A percentile compares a stretch with the other conserved stretches of the same genome.
Conservation (phyloP, 164 flowering plant species). For the Nymphaea colorata region DNA sequence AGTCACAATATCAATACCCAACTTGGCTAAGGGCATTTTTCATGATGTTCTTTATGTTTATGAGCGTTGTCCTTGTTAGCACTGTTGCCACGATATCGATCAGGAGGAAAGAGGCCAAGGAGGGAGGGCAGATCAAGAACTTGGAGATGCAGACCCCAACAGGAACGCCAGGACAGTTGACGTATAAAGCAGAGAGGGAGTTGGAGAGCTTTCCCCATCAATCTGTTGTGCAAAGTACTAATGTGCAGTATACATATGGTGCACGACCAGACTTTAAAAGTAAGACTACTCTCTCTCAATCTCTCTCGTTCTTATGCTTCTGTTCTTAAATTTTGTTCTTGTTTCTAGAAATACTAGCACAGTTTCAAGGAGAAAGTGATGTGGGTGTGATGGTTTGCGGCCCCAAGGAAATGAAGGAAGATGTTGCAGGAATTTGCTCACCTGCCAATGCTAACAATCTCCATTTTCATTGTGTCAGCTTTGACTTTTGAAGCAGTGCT, state of each 20-base stretch:
- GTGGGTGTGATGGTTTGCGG: slow-evolving; percentile 51
- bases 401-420: slow-evolving; percentile 42
- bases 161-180: slow-evolving; percentile 18
- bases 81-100: slow-evolving; percentile 44
- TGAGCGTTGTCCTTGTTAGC: slow-evolving; percentile 29
- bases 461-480: not conserved
- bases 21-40: slow-evolving; percentile 19
- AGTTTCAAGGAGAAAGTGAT: slow-evolving; percentile 11
- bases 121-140: slow-evolving; percentile 29
- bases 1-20: slow-evolving; percentile 19
- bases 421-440: slow-evolving; percentile 51
- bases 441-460: slow-evolving; percentile 12
- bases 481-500: not conserved
- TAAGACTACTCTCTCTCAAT: slow-evolving; percentile 1
- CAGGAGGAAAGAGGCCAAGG: slow-evolving; percentile 35
- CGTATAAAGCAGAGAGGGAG: slow-evolving; percentile 30
- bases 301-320: not conserved
- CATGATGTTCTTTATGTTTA: slow-evolving; percentile 31
- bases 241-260: slow-evolving; percentile 35
- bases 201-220: slow-evolving; percentile 56
- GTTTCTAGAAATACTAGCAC: slow-evolving; percentile 28
- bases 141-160: slow-evolving; percentile 23
- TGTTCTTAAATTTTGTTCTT: too few species aligned
- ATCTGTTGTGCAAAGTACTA: slow-evolving; percentile 40
- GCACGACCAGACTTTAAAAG: slow-evolving; percentile 53